phyloP scores from a whole-genome alignment of 345 rosid genomes.

The Eucalyptus brandiana region DNA sequence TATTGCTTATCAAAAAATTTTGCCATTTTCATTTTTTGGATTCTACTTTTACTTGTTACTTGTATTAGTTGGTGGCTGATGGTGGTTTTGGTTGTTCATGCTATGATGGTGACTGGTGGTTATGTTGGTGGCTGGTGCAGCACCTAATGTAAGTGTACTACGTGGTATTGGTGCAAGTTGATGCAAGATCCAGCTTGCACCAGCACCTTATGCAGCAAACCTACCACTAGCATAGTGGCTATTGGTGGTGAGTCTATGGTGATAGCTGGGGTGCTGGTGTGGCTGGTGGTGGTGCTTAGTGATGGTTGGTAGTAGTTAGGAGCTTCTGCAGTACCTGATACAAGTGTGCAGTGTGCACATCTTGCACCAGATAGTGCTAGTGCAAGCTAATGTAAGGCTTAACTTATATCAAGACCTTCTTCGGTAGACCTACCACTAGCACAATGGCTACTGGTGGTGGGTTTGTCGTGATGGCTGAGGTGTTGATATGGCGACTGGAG shows the following conservation, averaged over 20 bases:
- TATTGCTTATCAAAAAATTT: too few species aligned
- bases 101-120: rapidly evolving
- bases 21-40: too few species aligned
- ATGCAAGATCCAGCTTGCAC: too few species aligned
- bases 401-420: rapidly evolving
- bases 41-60: too few species aligned
- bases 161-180: rapidly evolving
- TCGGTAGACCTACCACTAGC: too few species aligned
- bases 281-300: rapidly evolving
- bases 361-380: rapidly evolving
- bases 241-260: rapidly evolving
- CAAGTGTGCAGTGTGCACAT: rapidly evolving
- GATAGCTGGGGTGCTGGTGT: rapidly evolving
- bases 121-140: too few species aligned
- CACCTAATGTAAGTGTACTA: rapidly evolving
- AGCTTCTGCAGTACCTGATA: rapidly evolving
- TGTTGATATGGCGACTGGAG: rapidly evolving
- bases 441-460: rapidly evolving
- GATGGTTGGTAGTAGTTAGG: rapidly evolving
- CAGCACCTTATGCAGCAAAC: rapidly evolving
- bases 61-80: too few species aligned
- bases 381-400: rapidly evolving
- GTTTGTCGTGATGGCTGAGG: too few species aligned
- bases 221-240: rapidly evolving
- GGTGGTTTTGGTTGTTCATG: too few species aligned